A percentile compares a stretch with the other conserved stretches of the same genome.
phyloP scores from a whole-genome alignment of 116 monocot genomes.

The Cymodocea nodosa region DNA sequence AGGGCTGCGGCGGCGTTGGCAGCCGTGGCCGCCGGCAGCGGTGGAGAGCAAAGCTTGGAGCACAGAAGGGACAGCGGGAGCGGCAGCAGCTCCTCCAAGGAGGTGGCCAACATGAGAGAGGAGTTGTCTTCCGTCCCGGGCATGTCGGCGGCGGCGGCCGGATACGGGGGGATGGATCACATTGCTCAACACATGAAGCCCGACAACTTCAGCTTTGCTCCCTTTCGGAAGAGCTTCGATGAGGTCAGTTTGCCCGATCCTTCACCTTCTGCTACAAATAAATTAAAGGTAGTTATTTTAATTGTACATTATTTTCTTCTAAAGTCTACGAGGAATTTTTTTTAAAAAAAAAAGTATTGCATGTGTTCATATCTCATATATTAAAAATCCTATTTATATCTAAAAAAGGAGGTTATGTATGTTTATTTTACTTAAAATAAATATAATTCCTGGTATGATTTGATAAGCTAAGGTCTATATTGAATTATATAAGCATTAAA shows the following conservation, averaged over 20 bases:
- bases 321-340: too few relatives aligned
- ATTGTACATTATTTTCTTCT: too few relatives aligned
- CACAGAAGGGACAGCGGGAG: slow-evolving; percentile 12
- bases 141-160: slow-evolving; percentile 16
- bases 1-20: slow-evolving; percentile 10
- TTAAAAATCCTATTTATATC: too few relatives aligned
- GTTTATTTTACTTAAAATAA: too few relatives aligned
- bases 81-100: slow-evolving; percentile 64
- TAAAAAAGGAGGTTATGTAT: too few relatives aligned
- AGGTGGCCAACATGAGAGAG: slow-evolving; percentile 29
- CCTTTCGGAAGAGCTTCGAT: slow-evolving; percentile 79
- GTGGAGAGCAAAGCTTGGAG: slow-evolving; percentile 11
- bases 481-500: too few relatives aligned
- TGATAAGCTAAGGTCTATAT: too few relatives aligned
- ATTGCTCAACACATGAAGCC: slow-evolving; percentile 33
- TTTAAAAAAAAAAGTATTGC: too few relatives aligned
- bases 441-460: too few relatives aligned
- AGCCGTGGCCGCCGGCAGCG: slow-evolving; percentile 10
- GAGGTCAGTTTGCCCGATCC: slow-evolving; percentile 27
- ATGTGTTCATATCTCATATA: too few relatives aligned
- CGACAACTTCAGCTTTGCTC: slow-evolving; percentile 64
- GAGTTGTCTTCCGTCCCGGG: slow-evolving; percentile 30
- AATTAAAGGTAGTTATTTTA: too few relatives aligned
- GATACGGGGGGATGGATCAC: slow-evolving; percentile 28
- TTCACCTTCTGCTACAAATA: too few relatives aligned